Evolutionary conservation across 495 filamentous ascomycete species (phyloP).

Genomic region (Neurospora sp.): DNA sequence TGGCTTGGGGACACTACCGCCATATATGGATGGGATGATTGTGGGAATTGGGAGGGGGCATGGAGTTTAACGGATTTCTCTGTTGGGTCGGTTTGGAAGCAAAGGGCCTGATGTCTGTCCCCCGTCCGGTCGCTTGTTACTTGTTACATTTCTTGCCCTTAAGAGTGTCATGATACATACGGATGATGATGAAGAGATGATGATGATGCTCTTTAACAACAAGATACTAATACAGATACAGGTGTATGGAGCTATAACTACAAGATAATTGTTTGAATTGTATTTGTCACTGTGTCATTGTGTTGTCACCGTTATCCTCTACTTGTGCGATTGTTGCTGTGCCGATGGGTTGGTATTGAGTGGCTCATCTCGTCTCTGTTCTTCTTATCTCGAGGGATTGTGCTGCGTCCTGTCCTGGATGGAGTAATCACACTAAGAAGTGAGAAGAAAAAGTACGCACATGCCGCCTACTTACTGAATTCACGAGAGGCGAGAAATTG

Average conservation of each 20-base stretch:
- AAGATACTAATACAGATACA: background rate
- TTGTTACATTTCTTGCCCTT: background rate
- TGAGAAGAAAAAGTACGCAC: background rate
- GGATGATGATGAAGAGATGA: background rate
- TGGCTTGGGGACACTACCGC: background rate
- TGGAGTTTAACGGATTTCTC: background rate
- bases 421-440: background rate
- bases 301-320: background rate
- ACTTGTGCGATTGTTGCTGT: background rate
- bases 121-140: background rate
- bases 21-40: background rate
- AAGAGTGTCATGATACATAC: background rate
- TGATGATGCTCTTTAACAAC: background rate
- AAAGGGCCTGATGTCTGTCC: background rate
- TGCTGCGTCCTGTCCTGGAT: background rate
- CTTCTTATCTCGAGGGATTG: background rate
- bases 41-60: background rate
- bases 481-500: background rate
- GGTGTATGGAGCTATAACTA: background rate
- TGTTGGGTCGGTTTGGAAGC: background rate
- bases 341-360: background rate
- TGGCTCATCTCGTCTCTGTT: background rate
- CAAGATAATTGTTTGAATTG: background rate
- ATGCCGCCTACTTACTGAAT: background rate
- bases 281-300: background rate